These are phyloP conservation scores for Nectriaceae sp. DNA, from an alignment of 2,329 filamentous ascomycete species.

Conservation along the genomic window DNA sequence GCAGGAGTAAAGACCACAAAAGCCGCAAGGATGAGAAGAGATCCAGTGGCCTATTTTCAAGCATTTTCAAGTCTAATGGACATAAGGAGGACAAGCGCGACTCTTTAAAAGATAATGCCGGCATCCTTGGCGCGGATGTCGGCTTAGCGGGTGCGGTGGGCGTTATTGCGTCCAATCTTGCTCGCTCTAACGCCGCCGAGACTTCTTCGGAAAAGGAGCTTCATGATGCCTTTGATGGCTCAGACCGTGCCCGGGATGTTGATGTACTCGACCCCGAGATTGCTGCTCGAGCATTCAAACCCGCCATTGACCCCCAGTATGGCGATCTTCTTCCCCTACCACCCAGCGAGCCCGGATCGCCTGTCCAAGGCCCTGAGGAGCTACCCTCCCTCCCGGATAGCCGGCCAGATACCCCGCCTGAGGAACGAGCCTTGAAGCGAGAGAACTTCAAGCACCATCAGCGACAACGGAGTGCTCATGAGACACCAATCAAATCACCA, in stretches of 20 bases:
- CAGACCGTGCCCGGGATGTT: conserved; percentile 24
- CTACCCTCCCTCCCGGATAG: conserved; percentile 62
- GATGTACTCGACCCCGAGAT: conserved; percentile 60
- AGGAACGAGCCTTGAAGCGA: conserved; percentile 44
- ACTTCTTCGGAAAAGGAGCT: conserved; percentile 41
- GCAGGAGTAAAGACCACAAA: conserved; percentile 28
- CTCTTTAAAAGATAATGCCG: conserved; percentile 75
- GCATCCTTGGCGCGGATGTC: conserved; percentile 70
- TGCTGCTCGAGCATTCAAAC: conserved; percentile 58
- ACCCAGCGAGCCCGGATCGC: conserved; percentile 58
- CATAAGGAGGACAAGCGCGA: conserved; percentile 44
- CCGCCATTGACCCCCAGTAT: conserved; percentile 67
- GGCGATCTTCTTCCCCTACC: conserved; percentile 66
- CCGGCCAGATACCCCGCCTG: conserved; percentile 57
- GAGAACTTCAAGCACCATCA: conserved; percentile 47
- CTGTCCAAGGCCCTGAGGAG: conserved; percentile 37
- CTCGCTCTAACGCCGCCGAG: conserved; percentile 49
- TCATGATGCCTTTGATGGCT: conserved; percentile 25
- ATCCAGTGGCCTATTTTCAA: conserved; percentile 49
- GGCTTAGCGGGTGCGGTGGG: conserved; percentile 57
- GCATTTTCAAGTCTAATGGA: conserved; percentile 48
- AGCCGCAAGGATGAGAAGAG: conserved; percentile 38
- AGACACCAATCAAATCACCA: conserved; percentile 51
- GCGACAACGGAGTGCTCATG: conserved; percentile 52
- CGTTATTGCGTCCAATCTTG: conserved; percentile 40